Conservation (phyloP, 495 filamentous ascomycete genomes). For the Melanomma pulvis-pyrius region DNA sequence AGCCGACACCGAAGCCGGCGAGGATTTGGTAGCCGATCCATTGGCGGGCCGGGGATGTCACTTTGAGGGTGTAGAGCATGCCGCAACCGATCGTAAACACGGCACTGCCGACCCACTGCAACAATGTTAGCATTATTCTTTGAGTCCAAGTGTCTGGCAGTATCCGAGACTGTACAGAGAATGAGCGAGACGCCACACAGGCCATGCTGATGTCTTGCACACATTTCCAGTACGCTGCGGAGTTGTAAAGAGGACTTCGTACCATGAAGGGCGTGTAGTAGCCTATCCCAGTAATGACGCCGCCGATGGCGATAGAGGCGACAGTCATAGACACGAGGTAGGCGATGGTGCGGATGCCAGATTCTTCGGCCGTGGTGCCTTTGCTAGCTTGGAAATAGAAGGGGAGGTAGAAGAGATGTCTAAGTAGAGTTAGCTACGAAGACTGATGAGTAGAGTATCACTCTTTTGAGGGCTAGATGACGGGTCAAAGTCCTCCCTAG, state of each 20-base stretch:
- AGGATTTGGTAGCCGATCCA: constrained; percentile 48
- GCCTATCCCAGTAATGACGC: constrained; percentile 37
- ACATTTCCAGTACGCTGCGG: not conserved
- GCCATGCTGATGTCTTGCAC: too few relatives aligned
- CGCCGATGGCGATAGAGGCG: constrained; percentile 39
- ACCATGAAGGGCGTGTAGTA: constrained; percentile 40
- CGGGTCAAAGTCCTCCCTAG: not conserved
- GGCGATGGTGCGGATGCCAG: constrained; percentile 44
- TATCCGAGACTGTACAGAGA: too few relatives aligned
- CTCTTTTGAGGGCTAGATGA: not conserved
- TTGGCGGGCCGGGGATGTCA: constrained; percentile 20
- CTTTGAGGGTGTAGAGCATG: constrained; percentile 42
- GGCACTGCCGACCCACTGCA: constrained; percentile 33
- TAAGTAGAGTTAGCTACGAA: not conserved
- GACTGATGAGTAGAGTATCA: not conserved
- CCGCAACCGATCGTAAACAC: constrained; percentile 38
- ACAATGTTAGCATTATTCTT: not conserved
- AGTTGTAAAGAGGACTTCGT: not conserved
- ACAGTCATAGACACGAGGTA: constrained; percentile 41
- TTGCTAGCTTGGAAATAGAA: constrained; percentile 49
- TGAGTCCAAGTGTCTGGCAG: too few relatives aligned
- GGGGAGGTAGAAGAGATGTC: constrained; percentile 47
- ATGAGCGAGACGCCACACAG: too few relatives aligned
- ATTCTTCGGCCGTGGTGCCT: constrained; percentile 41
- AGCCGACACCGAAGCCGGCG: constrained; percentile 41